phyloP scores from a whole-genome alignment of 2,329 filamentous ascomycete species.

The Aspergillus vadensis region DNA sequence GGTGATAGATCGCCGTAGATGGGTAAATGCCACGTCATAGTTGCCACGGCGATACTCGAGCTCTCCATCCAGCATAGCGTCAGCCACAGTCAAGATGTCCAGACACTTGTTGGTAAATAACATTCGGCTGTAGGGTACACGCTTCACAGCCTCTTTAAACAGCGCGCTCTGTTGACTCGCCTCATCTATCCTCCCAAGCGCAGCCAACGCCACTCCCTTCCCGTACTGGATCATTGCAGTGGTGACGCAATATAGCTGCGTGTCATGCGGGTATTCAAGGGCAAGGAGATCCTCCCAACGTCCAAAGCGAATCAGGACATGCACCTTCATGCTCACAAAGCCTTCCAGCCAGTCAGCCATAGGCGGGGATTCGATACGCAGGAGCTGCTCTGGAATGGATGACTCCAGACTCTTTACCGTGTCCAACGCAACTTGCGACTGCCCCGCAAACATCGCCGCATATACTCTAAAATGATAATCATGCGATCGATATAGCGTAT shows the following conservation, averaged over 20 bases:
- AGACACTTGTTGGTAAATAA: conserved; percentile 68
- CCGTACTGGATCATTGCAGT: conserved; percentile 70
- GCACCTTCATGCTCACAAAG: conserved; percentile 67
- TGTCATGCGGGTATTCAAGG: conserved; percentile 59
- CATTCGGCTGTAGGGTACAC: conserved; percentile 62
- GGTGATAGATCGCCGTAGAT: conserved; percentile 59
- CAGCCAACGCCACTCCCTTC: conserved; percentile 67
- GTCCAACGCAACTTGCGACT: conserved; percentile 63
- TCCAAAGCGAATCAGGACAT: conserved; percentile 73
- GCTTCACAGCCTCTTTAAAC: conserved; percentile 55
- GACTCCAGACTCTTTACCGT: conserved; percentile 62
- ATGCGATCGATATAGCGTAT: conserved; percentile 74
- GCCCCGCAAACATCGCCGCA: conserved; percentile 74
- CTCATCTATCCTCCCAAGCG: conserved; percentile 55
- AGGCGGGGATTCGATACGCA: conserved; percentile 65
- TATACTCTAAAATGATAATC: conserved; percentile 76
- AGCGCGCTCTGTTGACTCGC: conserved; percentile 55
- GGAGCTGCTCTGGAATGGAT: conserved; percentile 63
- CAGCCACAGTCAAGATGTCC: conserved; percentile 64
- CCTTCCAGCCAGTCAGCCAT: conserved; percentile 81
- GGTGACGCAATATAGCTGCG: conserved; percentile 66
- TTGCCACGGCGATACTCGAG: conserved; percentile 68
- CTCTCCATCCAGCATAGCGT: conserved; percentile 71
- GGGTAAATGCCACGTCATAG: conserved; percentile 60
- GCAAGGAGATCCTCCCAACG: conserved; percentile 67